A percentile compares a stretch with the other conserved stretches of the same genome.
Conservation (phyloP, 352 stramenopile species). For the Globisporangium sylvaticum region DNA sequence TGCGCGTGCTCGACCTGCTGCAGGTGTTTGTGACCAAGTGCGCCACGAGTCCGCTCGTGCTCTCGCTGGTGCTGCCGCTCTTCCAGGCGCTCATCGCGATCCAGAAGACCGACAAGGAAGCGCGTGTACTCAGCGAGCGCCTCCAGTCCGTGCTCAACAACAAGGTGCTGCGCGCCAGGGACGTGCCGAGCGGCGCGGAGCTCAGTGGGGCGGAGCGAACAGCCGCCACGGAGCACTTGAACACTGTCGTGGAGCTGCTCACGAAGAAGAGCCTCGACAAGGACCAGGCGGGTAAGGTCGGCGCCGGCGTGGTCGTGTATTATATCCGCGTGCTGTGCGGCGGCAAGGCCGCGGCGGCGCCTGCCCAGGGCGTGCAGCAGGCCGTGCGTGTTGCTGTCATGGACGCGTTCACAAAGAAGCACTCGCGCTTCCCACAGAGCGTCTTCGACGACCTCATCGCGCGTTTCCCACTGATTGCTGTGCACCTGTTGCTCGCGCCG, state of each 20-base stretch:
- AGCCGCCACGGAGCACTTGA: constrained; percentile 27
- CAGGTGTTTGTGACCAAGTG: constrained; percentile 55
- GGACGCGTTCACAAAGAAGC: constrained; percentile 82
- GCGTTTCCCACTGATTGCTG: constrained; percentile 43
- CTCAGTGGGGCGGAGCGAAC: neutral
- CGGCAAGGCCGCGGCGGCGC: neutral
- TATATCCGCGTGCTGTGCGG: constrained; percentile 48
- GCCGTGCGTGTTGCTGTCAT: constrained; percentile 31
- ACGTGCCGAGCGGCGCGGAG: constrained; percentile 28
- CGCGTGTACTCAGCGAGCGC: constrained; percentile 71
- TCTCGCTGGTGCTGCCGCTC: constrained; percentile 58
- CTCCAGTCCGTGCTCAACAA: constrained; percentile 61
- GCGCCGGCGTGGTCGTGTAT: constrained; percentile 52
- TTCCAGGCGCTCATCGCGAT: constrained; percentile 53
- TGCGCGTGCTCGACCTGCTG: constrained; percentile 79
- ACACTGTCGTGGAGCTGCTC: constrained; percentile 39
- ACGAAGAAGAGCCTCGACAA: constrained; percentile 54
- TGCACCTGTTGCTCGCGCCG: constrained; percentile 53
- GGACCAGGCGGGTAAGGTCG: constrained; percentile 56
- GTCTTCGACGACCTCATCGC: constrained; percentile 67
- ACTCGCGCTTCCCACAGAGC: constrained; percentile 64
- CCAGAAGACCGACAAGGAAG: constrained; percentile 53
- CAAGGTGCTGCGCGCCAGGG: constrained; percentile 64
- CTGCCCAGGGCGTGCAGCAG: constrained; percentile 13
- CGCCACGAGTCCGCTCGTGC: constrained; percentile 25